These are phyloP conservation scores for Meyerozyma smithsonii DNA, from an alignment of 1,139 yeast species.

Conservation along the genomic window DNA sequence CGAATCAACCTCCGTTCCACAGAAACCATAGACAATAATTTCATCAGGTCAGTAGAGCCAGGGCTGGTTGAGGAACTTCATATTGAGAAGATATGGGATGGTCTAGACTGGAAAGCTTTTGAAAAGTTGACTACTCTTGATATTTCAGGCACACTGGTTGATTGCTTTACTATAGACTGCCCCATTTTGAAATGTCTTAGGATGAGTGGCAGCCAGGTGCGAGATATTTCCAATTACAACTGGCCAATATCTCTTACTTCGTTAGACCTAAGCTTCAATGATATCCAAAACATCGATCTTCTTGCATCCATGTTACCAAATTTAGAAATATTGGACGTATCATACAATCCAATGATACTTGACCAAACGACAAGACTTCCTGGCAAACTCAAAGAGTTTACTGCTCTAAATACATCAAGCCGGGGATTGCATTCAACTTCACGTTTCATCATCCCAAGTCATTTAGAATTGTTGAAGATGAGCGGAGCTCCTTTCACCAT, in stretches of 20 bases:
- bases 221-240: not conserved
- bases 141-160: too few relatives aligned
- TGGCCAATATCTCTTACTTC: not conserved
- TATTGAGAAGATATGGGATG: too few relatives aligned
- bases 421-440: not conserved
- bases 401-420: not conserved
- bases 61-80: too few relatives aligned
- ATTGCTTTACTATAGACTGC: not conserved
- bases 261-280: not conserved
- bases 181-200: not conserved
- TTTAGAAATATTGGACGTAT: not conserved
- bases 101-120: not conserved
- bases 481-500: not conserved
- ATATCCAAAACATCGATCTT: not conserved
- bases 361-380: not conserved
- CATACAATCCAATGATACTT: not conserved
- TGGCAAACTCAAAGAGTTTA: not conserved
- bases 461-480: not conserved
- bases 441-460: not conserved
- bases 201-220: not conserved
- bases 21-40: too few relatives aligned
- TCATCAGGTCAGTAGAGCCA: too few relatives aligned
- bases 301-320: not conserved
- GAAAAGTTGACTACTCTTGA: not conserved
- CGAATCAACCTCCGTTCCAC: too few relatives aligned